A percentile compares a stretch with the other conserved stretches of the same genome.
phyloP scores from a whole-genome alignment of 352 stramenopile species.

The Blastocystis sp. region DNA sequence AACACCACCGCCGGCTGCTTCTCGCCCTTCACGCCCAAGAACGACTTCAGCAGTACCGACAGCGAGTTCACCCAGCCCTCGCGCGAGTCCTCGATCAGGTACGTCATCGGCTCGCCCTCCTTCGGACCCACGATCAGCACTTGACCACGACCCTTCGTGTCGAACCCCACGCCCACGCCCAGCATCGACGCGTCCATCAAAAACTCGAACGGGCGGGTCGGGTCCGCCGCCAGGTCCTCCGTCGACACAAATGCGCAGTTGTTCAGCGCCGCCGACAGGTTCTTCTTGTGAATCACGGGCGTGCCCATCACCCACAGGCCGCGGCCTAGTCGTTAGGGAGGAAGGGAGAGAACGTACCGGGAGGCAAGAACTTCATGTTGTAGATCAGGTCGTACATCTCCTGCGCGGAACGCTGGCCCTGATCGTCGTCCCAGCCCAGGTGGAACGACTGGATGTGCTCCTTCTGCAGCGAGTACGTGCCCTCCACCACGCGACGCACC shows the following conservation, averaged over 20 bases:
- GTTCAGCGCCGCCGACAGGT: constrained; percentile 83
- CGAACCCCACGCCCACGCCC: too few species aligned
- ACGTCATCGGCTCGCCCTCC: constrained; percentile 45
- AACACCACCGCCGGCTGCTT: too few species aligned
- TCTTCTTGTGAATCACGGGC: constrained; percentile 80
- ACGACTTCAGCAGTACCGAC: constrained; percentile 79
- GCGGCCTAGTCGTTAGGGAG: constrained; percentile 73
- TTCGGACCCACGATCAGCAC: too few species aligned
- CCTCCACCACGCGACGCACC: too few species aligned
- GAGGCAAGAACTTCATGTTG: constrained; percentile 86
- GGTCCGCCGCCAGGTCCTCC: constrained; percentile 75
- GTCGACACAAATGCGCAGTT: constrained; percentile 73
- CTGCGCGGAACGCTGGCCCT: constrained; percentile 75
- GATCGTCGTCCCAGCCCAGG: constrained; percentile 76
- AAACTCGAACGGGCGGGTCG: constrained; percentile 72
- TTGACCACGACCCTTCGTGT: too few species aligned
- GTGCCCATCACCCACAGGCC: constrained; percentile 89
- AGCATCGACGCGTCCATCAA: too few species aligned
- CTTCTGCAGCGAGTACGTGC: too few species aligned
- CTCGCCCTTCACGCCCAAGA: constrained; percentile 73
- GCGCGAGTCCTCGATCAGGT: constrained; percentile 74
- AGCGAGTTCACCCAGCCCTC: constrained; percentile 74
- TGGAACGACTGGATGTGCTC: too few species aligned
- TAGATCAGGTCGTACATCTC: constrained; percentile 87
- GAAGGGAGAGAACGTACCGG: constrained; percentile 52